Evolutionary conservation across 192 early-diverging fungal species (phyloP), one percentile per base, ranked within the genome.

Genomic region (Phycomyces blakesleeanus): DNA sequence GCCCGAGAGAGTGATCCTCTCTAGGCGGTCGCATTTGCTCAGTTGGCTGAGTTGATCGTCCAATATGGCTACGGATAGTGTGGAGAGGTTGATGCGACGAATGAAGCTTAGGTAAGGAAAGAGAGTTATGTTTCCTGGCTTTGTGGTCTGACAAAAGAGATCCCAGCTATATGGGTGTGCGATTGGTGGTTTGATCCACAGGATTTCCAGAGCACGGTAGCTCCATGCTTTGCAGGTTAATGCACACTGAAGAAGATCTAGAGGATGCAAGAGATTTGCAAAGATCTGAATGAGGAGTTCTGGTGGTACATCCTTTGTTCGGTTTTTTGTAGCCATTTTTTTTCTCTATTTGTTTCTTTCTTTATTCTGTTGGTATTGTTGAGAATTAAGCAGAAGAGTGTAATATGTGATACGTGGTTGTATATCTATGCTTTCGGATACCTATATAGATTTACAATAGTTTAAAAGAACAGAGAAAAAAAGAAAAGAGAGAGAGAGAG

Each of bases 181-280:
- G 29, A 51, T 77, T 60, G 9, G 47, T 2, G 83, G 83, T 40
- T 82, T 81, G 27, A 72, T 78, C 83, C 83, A 84, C 4, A 84
- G 57, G 5, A 79, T 37, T 59, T 84, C 83, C 7, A 82, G 56
- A 22, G 78, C 83, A 66, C 75, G 76, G n/a, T 70, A 68, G 38
- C 78, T 79, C 83, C 83, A 84, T 12, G 74, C 61, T 57, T 77
- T 79, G 63, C 78, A 81, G 16, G 78, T 79, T 7, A 78, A 67
- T 26, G 76, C 75, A 49, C 78, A 79, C 29, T 69, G 64, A 21
- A 71, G 69, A 20, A 82, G 55, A 57, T 84, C 83, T 5, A 64
- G 55, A 7, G 77, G 62, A n/a, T 67, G 38, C 25, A 68, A 44
- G 12, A 84, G 37, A 41, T 69, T 78, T 42, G 69, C 74, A 15